Percentiles rank a stretch among this genome's conserved stretches.
These are phyloP conservation scores for Penicillium goetzii DNA, from an alignment of 495 filamentous ascomycete genomes.

Conservation along the genomic window DNA sequence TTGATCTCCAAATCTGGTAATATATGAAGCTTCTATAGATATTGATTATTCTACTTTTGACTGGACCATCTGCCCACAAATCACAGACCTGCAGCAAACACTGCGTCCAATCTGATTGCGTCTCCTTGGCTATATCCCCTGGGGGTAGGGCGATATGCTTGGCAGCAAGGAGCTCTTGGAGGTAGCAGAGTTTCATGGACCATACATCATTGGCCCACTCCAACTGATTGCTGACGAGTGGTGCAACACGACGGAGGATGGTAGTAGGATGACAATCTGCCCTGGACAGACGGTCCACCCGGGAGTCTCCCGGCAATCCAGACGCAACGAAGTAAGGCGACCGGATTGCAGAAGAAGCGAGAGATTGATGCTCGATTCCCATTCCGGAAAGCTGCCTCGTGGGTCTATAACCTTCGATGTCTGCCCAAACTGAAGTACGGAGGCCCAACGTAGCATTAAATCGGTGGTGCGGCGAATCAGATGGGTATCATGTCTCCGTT, in stretches of 20 bases:
- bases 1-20: neutral
- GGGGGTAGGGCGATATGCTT: neutral
- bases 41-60: constrained; percentile 11
- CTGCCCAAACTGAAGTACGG: constrained; percentile 32
- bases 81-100: constrained; percentile 16
- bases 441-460: constrained; percentile 26
- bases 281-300: neutral
- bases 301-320: neutral
- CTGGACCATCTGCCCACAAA: constrained; percentile 1
- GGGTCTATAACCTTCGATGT: constrained; percentile 17
- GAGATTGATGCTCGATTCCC: constrained; percentile 15
- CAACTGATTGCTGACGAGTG: neutral
- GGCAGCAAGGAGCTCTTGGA: neutral
- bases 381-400: constrained; percentile 24
- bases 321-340: neutral
- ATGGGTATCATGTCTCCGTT: constrained; percentile 17
- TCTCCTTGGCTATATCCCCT: neutral
- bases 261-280: neutral
- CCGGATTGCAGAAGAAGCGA: constrained; percentile 7
- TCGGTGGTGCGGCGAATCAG: constrained; percentile 27
- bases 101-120: constrained; percentile 10
- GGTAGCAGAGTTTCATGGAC: neutral
- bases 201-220: too few species aligned
- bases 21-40: neutral
- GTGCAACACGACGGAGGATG: neutral